phyloP scores from a whole-genome alignment of 176 grass and related monocot species.

The Bothriochloa decipiens region DNA sequence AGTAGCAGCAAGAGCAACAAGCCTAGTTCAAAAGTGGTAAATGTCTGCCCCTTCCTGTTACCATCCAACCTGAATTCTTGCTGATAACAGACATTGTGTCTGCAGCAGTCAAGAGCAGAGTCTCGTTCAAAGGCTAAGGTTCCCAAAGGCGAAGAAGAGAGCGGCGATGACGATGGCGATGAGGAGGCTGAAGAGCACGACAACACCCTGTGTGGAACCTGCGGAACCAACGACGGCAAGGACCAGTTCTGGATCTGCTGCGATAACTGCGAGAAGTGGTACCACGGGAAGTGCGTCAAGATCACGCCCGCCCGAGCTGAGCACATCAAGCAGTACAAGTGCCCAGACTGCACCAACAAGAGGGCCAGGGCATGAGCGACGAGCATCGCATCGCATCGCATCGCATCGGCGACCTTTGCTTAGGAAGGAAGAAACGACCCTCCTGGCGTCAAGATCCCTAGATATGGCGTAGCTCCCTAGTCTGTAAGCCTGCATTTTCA shows the following conservation, averaged over 20 bases:
- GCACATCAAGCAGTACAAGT: slow-evolving; percentile 99
- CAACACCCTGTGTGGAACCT: slow-evolving; percentile 84
- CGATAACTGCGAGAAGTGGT: slow-evolving; percentile 89
- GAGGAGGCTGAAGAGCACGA: slow-evolving; percentile 79
- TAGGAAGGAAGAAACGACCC: slow-evolving; percentile 32
- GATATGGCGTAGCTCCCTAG: slow-evolving; percentile 54
- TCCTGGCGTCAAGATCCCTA: slow-evolving; percentile 25
- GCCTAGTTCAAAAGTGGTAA: slow-evolving; percentile 73
- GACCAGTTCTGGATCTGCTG: slow-evolving; percentile 99
- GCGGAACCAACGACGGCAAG: slow-evolving; percentile 69
- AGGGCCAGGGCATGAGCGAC: slow-evolving; percentile 63
- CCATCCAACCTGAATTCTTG: neutral
- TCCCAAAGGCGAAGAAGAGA: slow-evolving; percentile 82
- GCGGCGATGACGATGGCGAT: slow-evolving; percentile 46
- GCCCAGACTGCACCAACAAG: slow-evolving; percentile 84
- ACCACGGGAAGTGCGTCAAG: slow-evolving; percentile 91
- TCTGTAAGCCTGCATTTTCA: slow-evolving; percentile 43
- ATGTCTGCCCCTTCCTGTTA: neutral
- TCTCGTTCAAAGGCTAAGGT: slow-evolving; percentile 65
- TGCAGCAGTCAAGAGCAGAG: slow-evolving; percentile 64
- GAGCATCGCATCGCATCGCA: neutral
- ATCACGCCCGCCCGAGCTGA: slow-evolving; percentile 89
- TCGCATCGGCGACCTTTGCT: neutral
- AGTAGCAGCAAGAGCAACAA: slow-evolving; percentile 91
- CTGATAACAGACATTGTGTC: slow-evolving; percentile 2